Conservation (phyloP, 129 eudicot genomes). For the Logfia minima region DNA sequence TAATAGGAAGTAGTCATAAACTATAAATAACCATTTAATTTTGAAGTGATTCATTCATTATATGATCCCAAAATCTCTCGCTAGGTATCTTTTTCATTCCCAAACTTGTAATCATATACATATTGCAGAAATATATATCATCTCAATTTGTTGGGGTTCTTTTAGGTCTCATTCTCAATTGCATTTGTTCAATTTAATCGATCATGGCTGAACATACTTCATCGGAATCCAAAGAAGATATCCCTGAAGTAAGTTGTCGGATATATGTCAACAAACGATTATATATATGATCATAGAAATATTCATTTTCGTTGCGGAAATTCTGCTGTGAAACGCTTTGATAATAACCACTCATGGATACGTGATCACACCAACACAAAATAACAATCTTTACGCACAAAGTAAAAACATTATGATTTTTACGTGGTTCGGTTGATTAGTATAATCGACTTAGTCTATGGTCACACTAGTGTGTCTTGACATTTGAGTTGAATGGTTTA, state of each 20-base stretch:
- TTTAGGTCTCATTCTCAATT: background rate
- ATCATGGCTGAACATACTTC: conserved; percentile 39
- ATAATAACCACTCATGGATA: background rate
- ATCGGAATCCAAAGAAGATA: conserved; percentile 33
- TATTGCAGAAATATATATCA: no score
- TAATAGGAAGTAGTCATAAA: background rate
- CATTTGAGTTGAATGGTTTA: no score
- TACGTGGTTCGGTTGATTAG: no score
- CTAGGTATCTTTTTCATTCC: background rate
- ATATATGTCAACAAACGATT: background rate
- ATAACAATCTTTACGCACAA: background rate
- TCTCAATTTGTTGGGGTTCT: background rate
- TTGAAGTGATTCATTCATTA: background rate
- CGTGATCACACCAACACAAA: background rate
- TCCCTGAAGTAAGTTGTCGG: conserved; percentile 27
- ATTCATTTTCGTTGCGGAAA: background rate
- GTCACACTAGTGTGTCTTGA: background rate
- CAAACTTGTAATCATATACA: background rate
- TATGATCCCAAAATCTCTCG: conserved; percentile 15
- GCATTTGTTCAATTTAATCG: background rate
- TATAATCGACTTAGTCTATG: background rate
- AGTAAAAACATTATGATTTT: no score
- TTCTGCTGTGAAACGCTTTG: background rate
- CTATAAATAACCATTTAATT: background rate
- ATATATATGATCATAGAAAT: background rate